These are phyloP conservation scores for Mallotus repandus DNA, from an alignment of 441 rosid genomes.

Conservation along the genomic window DNA sequence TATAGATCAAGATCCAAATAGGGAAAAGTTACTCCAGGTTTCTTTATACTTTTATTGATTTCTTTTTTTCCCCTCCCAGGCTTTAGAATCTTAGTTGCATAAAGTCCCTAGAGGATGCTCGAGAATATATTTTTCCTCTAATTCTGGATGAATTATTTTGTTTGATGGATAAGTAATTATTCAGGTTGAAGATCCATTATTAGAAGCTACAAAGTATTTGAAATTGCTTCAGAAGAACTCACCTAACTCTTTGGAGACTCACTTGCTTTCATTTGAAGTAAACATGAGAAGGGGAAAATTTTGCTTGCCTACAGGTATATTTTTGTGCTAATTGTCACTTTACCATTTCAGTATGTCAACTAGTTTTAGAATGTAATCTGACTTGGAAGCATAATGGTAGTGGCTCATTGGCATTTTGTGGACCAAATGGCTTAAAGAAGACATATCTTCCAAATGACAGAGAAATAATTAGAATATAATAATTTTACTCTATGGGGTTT, in stretches of 20 bases:
- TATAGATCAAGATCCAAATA: slow-evolving; percentile 95
- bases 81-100: slow-evolving; percentile 4
- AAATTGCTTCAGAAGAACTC: slow-evolving; percentile 93
- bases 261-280: slow-evolving; percentile 94
- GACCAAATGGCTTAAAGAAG: background rate
- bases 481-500: background rate
- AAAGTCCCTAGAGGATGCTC: slow-evolving; percentile 9
- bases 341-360: background rate
- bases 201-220: slow-evolving; percentile 93
- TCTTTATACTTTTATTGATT: slow-evolving; percentile 18
- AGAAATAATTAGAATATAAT: slow-evolving; percentile 3
- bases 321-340: background rate
- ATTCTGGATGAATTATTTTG: slow-evolving; percentile 19
- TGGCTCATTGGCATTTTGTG: background rate
- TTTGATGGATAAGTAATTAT: slow-evolving; percentile 16
- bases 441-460: background rate
- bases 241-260: slow-evolving; percentile 83
- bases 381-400: background rate
- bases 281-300: slow-evolving; percentile 88
- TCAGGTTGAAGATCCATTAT: slow-evolving; percentile 90
- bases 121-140: background rate
- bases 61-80: background rate
- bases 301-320: slow-evolving; percentile 90
- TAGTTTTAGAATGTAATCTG: background rate
- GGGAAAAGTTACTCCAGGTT: slow-evolving; percentile 95